Evolutionary conservation across 305 asterid species (phyloP).

Genomic region (Andrographis paniculata): DNA sequence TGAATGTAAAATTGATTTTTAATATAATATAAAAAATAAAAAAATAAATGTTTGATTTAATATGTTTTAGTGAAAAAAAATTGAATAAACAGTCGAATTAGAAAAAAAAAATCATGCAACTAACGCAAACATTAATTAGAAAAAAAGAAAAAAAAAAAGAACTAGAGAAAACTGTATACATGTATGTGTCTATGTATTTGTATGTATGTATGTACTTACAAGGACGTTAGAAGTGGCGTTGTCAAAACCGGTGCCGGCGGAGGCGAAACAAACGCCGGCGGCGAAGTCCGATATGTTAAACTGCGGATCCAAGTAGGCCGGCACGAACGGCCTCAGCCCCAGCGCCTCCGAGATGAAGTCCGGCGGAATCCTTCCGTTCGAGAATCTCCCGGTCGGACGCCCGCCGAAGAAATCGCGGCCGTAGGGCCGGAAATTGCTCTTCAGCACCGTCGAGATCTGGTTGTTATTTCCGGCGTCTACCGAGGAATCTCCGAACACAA

Average conservation of each 20-base stretch:
- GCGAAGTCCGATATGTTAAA: constrained; percentile 66
- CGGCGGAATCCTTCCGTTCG: constrained; percentile 85
- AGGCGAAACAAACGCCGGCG: constrained; percentile 78
- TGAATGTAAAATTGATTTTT: no score
- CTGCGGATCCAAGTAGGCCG: constrained; percentile 74
- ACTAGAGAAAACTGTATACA: no score
- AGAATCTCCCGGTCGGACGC: constrained; percentile 70
- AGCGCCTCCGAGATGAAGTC: constrained; percentile 78
- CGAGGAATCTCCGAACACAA: constrained; percentile 91
- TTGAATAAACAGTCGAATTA: no score
- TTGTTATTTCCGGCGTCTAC: constrained; percentile 96
- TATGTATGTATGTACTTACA: constrained; percentile 33
- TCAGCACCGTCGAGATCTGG: constrained; percentile 58
- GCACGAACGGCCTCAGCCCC: constrained; percentile 75
- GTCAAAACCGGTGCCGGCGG: constrained; percentile 88
- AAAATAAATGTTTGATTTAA: no score
- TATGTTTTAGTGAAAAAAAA: no score
- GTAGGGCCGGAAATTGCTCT: constrained; percentile 87
- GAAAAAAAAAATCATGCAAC: no score
- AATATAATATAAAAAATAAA: no score
- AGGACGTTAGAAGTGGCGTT: constrained; percentile 72
- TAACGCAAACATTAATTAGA: no score
- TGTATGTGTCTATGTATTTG: no score
- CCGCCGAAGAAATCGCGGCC: constrained; percentile 84
- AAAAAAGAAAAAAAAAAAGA: no score